Evolutionary conservation across 306 rosid species (phyloP).

Genomic region (Styphnolobium japonicum): DNA sequence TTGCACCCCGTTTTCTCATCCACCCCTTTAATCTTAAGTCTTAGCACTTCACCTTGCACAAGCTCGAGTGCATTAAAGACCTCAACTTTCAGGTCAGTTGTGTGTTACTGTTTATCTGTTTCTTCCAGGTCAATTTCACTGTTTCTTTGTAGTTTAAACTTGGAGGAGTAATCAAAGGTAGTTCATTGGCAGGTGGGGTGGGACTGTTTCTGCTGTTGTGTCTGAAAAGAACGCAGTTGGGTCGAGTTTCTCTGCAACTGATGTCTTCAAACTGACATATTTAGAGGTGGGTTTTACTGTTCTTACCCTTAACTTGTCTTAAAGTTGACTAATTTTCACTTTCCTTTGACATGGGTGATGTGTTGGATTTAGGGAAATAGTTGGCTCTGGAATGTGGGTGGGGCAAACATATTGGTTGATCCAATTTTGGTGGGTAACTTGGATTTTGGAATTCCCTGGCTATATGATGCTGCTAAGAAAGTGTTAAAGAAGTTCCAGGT

Average conservation of each 20-base stretch:
- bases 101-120: constrained; percentile 18
- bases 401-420: constrained; percentile 73
- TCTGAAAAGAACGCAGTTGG: constrained; percentile 59
- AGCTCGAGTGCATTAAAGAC: constrained; percentile 28
- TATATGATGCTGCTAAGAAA: constrained; percentile 91
- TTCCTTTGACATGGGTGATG: constrained; percentile 4
- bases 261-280: constrained; percentile 71
- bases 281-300: constrained; percentile 67
- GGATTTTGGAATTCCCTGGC: constrained; percentile 97
- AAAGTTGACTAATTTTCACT: constrained; percentile 16
- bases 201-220: constrained; percentile 56
- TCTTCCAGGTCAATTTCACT: not conserved
- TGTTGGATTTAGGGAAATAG: constrained; percentile 65
- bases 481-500: constrained; percentile 74
- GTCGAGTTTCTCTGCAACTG: constrained; percentile 49
- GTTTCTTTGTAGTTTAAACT: not conserved
- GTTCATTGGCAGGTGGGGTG: constrained; percentile 37
- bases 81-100: constrained; percentile 47
- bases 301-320: constrained; percentile 8
- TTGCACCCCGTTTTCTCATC: constrained; percentile 24
- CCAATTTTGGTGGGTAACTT: constrained; percentile 92
- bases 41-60: constrained; percentile 18
- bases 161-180: not conserved
- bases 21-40: constrained; percentile 16
- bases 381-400: constrained; percentile 85